These are phyloP conservation scores for Chenopodium album DNA, from an alignment of 148 eudicot species.

Conservation along the genomic window DNA sequence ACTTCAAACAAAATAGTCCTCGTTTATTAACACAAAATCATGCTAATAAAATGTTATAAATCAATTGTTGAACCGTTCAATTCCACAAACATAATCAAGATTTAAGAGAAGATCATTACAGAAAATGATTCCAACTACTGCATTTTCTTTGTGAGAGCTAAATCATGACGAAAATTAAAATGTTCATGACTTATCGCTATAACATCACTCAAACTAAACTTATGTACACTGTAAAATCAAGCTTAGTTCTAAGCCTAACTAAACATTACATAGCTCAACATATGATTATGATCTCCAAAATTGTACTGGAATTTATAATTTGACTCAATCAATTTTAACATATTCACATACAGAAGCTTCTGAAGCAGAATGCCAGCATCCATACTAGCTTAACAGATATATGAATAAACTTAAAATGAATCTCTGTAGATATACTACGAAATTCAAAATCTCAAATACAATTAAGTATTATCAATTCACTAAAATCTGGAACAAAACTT, in stretches of 20 bases:
- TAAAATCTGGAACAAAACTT: background rate
- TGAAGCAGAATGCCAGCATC: background rate
- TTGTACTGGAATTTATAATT: background rate
- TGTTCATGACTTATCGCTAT: background rate
- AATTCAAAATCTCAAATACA: background rate
- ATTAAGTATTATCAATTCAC: background rate
- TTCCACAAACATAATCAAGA: background rate
- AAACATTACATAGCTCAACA: background rate
- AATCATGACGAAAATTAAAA: background rate
- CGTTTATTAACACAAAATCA: background rate
- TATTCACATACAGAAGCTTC: background rate
- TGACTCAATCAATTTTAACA: background rate
- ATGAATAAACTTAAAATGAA: background rate
- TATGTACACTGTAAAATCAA: background rate
- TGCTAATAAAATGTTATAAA: background rate
- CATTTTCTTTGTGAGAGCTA: background rate
- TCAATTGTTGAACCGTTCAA: background rate
- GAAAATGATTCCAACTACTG: background rate
- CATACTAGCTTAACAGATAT: background rate
- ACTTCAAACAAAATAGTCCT: background rate
- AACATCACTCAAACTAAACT: background rate
- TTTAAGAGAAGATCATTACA: background rate
- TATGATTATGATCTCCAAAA: background rate
- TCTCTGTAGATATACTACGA: background rate
- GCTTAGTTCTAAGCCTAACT: background rate